Evolutionary conservation across 352 stramenopile genomes (phyloP).

Genomic region (Phytophthora tentaculata): DNA sequence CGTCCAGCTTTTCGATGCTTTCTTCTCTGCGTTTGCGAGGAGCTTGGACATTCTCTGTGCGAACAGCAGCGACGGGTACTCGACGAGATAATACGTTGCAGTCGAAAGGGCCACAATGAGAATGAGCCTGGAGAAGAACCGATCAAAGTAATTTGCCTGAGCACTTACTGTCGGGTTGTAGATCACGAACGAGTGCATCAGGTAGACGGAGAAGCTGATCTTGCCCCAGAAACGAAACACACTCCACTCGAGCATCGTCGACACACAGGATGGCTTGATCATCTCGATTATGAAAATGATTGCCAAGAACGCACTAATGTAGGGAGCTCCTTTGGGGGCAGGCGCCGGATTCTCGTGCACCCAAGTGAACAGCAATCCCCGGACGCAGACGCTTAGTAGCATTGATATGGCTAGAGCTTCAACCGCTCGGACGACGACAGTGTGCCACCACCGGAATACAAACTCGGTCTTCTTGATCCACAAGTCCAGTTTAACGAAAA

Average conservation of each 20-base stretch:
- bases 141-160: slow-evolving; percentile 36
- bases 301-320: slow-evolving; percentile 28
- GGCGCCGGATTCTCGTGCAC: slow-evolving; percentile 27
- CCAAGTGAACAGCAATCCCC: slow-evolving; percentile 33
- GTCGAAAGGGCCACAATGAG: slow-evolving; percentile 39
- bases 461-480: slow-evolving; percentile 30
- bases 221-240: slow-evolving; percentile 34
- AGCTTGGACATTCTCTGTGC: slow-evolving; percentile 29
- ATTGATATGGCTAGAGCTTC: slow-evolving; percentile 30
- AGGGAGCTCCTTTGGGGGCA: slow-evolving; percentile 24
- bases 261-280: slow-evolving; percentile 30
- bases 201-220: slow-evolving; percentile 37
- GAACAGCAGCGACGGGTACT: slow-evolving; percentile 51
- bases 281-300: slow-evolving; percentile 34
- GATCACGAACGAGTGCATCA: slow-evolving; percentile 34
- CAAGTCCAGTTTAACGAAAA: slow-evolving; percentile 33
- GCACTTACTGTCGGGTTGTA: slow-evolving; percentile 18
- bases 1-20: background rate
- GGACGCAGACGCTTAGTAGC: slow-evolving; percentile 38
- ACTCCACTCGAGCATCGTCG: slow-evolving; percentile 30
- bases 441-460: slow-evolving; percentile 25
- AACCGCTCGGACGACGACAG: slow-evolving; percentile 19
- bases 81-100: slow-evolving; percentile 44
- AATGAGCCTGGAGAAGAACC: slow-evolving; percentile 39
- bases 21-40: slow-evolving; percentile 21